Evolutionary conservation across 1,139 yeast species (phyloP), one percentile per base, ranked within the genome.

Genomic region (Pichia terricola): DNA sequence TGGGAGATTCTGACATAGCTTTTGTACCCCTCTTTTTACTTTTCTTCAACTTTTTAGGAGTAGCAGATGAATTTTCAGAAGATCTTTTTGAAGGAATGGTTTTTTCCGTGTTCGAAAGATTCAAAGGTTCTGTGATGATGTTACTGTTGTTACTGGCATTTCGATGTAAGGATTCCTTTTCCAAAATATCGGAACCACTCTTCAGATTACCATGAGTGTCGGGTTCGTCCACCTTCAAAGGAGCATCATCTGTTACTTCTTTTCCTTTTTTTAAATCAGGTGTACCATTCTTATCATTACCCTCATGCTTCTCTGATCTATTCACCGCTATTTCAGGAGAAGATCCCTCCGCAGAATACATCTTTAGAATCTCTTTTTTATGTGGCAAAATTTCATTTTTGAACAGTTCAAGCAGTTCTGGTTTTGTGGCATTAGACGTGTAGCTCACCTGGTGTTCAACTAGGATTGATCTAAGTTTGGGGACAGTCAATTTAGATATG

Each of bases 401-500:
- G 58, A 79, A 84, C 5, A 81, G 57, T 22, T 65, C 66, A 7
- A 85, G 62, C 46, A 84, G 66, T 8, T 73, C 76, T 4, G 73
- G 62, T 60, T 87, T 87, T 56, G 78, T 81, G 8, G 85, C 78
- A 42, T 74, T 70, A 4, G 83, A 68, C 0, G 81, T 72, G 56
- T 69, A 79, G 7, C 63, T 62, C 26, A 86, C 68, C n/a, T 71
- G 67, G 58, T 84, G 73, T 44, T 73, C 76, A 33, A 69, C 62
- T 46, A 87, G 67, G 36, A 84, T 68, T 35, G 77, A 70, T 52
- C 91, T 70, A 55, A 87, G 67, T 48, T 81, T 76, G 5, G 85
- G 74, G 34, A 81, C 77, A 39, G 77, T 80, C 51, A 82, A 64
- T 35, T 72, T 63, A 38, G 68, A 67, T 10, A 87, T 79, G 56